These are phyloP conservation scores for Trichoderma lentiforme DNA, from an alignment of 2,329 filamentous ascomycete genomes.

Conservation along the genomic window DNA sequence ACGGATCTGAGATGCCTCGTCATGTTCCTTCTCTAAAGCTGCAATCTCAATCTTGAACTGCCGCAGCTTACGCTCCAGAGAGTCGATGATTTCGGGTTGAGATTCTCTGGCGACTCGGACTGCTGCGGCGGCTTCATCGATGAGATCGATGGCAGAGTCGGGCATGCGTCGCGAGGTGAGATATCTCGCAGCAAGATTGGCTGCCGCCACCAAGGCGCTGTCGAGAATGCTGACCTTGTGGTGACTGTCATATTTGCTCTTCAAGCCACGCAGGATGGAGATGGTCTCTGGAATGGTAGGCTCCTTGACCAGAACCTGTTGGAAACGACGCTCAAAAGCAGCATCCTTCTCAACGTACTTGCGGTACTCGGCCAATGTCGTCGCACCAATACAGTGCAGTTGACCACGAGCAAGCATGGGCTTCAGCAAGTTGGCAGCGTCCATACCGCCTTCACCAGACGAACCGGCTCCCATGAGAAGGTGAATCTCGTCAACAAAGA, in stretches of 20 bases:
- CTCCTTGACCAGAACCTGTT: conserved; percentile 96
- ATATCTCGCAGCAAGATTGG: conserved; percentile 90
- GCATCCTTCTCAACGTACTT: conserved; percentile 99
- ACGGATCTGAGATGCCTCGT: conserved; percentile 83
- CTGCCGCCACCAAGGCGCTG: conserved; percentile 84
- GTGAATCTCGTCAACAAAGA: conserved; percentile 99
- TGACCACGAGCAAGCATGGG: conserved; percentile 97
- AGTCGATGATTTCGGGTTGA: conserved; percentile 93
- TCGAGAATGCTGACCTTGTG: conserved; percentile 97
- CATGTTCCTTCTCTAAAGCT: conserved; percentile 87
- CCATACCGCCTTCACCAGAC: conserved; percentile 96
- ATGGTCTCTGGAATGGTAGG: conserved; percentile 84
- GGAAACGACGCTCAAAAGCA: conserved; percentile 96
- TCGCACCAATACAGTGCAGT: conserved; percentile 96
- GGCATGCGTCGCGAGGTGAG: conserved; percentile 87
- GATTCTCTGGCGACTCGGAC: conserved; percentile 94
- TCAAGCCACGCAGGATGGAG: conserved; percentile 95
- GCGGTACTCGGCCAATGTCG: conserved; percentile 89
- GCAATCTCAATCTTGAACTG: conserved; percentile 98
- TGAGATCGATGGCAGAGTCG: conserved; percentile 93
- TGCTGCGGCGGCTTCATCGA: conserved; percentile 95
- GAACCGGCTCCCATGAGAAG: conserved; percentile 95
- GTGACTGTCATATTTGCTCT: conserved; percentile 97
- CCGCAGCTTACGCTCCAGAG: conserved; percentile 81
- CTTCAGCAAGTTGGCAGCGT: conserved; percentile 95